Conservation (phyloP, 2,329 filamentous ascomycete genomes). For the Microdochium nivale region DNA sequence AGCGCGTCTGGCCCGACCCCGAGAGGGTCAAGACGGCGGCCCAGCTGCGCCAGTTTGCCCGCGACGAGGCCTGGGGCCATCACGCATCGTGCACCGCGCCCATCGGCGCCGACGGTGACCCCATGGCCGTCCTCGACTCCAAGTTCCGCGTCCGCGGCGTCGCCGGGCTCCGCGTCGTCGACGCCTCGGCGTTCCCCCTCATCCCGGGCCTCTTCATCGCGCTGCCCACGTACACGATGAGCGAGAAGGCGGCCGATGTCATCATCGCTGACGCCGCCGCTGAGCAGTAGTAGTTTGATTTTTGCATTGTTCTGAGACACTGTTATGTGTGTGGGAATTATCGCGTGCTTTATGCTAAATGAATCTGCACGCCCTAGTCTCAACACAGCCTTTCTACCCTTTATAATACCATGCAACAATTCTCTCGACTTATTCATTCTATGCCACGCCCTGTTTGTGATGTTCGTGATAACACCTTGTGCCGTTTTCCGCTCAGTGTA, state of each 20-base stretch:
- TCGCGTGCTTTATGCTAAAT: too few relatives aligned
- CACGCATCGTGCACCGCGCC: conserved; percentile 43
- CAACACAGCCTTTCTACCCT: too few relatives aligned
- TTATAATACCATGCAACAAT: too few relatives aligned
- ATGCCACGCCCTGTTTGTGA: too few relatives aligned
- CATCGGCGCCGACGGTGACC: conserved; percentile 42
- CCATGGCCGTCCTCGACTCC: conserved; percentile 41
- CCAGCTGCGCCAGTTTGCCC: conserved; percentile 34
- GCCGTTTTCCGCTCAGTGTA: too few relatives aligned
- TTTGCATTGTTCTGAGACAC: too few relatives aligned
- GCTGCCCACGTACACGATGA: not conserved
- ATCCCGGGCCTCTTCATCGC: not conserved
- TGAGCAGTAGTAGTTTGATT: not conserved
- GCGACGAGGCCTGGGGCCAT: conserved; percentile 41
- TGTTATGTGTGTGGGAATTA: too few relatives aligned
- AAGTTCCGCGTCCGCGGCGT: conserved; percentile 37
- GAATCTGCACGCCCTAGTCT: too few relatives aligned
- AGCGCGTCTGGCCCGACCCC: conserved; percentile 8
- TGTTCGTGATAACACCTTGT: too few relatives aligned
- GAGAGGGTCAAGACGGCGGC: conserved; percentile 19
- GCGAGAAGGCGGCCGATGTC: not conserved
- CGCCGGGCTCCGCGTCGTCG: not conserved
- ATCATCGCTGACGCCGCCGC: not conserved
- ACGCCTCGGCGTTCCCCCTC: not conserved
- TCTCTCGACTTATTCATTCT: too few relatives aligned